Percentiles rank a stretch among this genome's conserved stretches.
These are phyloP conservation scores for Microstroma glucosiphilum DNA, from an alignment of 1,284 basidiomycete genomes.

Conservation along the genomic window DNA sequence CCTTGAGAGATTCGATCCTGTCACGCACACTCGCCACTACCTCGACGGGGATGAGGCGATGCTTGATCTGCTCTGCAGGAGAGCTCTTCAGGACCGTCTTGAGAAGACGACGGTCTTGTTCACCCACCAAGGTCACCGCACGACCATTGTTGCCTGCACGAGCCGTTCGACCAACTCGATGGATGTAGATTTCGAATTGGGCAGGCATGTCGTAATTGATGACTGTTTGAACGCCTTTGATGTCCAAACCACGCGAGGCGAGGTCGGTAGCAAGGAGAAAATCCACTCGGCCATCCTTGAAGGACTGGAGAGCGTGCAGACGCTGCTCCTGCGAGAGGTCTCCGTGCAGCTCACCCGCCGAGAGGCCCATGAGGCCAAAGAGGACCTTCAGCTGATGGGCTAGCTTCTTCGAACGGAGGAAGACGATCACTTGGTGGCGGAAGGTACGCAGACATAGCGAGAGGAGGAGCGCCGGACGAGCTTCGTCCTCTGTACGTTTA, in stretches of 20 bases:
- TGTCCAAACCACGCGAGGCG: slow-evolving; percentile 89
- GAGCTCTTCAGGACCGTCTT: slow-evolving; percentile 91
- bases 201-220: slow-evolving; percentile 95
- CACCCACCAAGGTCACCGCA: slow-evolving; percentile 86
- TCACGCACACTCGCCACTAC: slow-evolving; percentile 66
- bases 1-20: slow-evolving; percentile 67
- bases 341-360: slow-evolving; percentile 85
- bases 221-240: slow-evolving; percentile 94
- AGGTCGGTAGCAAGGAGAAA: slow-evolving; percentile 93
- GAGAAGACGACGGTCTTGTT: slow-evolving; percentile 90
- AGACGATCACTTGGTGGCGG: slow-evolving; percentile 77
- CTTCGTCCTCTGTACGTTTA: slow-evolving; percentile 60
- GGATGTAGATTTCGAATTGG: slow-evolving; percentile 86
- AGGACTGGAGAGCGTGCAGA: slow-evolving; percentile 73
- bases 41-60: slow-evolving; percentile 80
- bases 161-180: slow-evolving; percentile 92
- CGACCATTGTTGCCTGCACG: slow-evolving; percentile 87
- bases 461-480: slow-evolving; percentile 64
- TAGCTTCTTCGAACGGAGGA: slow-evolving; percentile 89
- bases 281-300: slow-evolving; percentile 76
- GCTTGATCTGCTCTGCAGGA: slow-evolving; percentile 74
- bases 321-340: slow-evolving; percentile 92
- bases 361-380: slow-evolving; percentile 79
- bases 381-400: slow-evolving; percentile 94
- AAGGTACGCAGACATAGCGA: slow-evolving; percentile 82